These are phyloP conservation scores for Candida ortonii DNA, from an alignment of 805 yeast genomes.

Conservation along the genomic window DNA sequence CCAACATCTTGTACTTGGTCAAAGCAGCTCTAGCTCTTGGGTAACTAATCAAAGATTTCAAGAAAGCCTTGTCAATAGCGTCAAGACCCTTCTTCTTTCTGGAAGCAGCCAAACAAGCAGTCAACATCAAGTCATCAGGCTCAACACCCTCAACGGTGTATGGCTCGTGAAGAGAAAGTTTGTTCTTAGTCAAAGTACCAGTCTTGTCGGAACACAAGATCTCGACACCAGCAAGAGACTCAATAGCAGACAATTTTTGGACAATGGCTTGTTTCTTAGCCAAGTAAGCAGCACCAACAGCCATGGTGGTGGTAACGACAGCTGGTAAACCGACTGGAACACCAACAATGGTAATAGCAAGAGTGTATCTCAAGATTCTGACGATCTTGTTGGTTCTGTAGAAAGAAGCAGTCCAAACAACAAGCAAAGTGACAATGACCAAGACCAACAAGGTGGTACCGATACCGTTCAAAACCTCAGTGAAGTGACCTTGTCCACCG, in stretches of 20 bases:
- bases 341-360: slow-evolving; percentile 95
- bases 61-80: slow-evolving; percentile 96
- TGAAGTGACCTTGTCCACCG: slow-evolving; percentile 92
- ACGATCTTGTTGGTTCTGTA: slow-evolving; percentile 88
- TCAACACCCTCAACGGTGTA: slow-evolving; percentile 97
- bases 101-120: slow-evolving; percentile 97
- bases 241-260: slow-evolving; percentile 94
- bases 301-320: slow-evolving; percentile 98
- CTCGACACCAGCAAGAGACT: slow-evolving; percentile 96
- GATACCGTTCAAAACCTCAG: slow-evolving; percentile 96
- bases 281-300: slow-evolving; percentile 98
- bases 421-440: slow-evolving; percentile 80
- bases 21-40: slow-evolving; percentile 92
- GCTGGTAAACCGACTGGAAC: slow-evolving; percentile 99
- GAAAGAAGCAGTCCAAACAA: slow-evolving; percentile 93
- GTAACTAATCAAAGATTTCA: slow-evolving; percentile 81
- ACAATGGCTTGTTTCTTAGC: slow-evolving; percentile 97
- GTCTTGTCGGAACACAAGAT: slow-evolving; percentile 97
- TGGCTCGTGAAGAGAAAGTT: slow-evolving; percentile 93
- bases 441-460: slow-evolving; percentile 88
- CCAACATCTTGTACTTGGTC: slow-evolving; percentile 89
- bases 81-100: slow-evolving; percentile 98
- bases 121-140: slow-evolving; percentile 92
- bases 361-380: slow-evolving; percentile 83
- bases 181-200: slow-evolving; percentile 97